A percentile compares a stretch with the other conserved stretches of the same genome.
These are phyloP conservation scores for Mycena citricolor DNA, from an alignment of 1,284 basidiomycete genomes.

Conservation along the genomic window DNA sequence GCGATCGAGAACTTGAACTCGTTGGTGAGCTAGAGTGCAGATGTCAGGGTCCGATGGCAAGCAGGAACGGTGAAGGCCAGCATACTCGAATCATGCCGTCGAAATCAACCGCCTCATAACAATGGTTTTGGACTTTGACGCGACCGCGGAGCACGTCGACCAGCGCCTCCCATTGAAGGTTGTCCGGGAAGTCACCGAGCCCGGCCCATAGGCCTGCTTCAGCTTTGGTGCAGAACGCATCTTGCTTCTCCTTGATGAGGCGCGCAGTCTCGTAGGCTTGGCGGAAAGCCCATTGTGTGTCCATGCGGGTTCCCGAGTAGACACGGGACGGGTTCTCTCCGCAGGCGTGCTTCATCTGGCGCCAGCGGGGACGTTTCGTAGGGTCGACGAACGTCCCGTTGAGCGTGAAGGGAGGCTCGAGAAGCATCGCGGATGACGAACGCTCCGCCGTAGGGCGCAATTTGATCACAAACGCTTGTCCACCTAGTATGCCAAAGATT, in stretches of 20 bases:
- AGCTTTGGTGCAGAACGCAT: constrained; percentile 56
- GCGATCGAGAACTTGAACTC: constrained; percentile 24
- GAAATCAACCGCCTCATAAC: constrained; percentile 20
- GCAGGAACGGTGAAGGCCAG: constrained; percentile 48
- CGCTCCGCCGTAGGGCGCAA: constrained; percentile 53
- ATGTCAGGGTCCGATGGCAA: constrained; percentile 64
- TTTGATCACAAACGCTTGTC: constrained; percentile 70
- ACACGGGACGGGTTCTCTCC: constrained; percentile 47
- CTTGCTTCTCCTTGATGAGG: constrained; percentile 63
- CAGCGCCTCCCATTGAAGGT: constrained; percentile 52
- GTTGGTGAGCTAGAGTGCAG: constrained; percentile 21
- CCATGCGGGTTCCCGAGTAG: constrained; percentile 51
- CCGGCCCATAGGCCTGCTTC: constrained; percentile 50
- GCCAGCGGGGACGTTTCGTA: constrained; percentile 47
- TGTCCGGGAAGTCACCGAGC: constrained; percentile 44
- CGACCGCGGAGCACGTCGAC: constrained; percentile 53
- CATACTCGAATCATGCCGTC: constrained; percentile 21
- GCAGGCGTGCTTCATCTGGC: constrained; percentile 57
- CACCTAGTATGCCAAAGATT: constrained; percentile 35
- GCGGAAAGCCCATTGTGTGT: constrained; percentile 62
- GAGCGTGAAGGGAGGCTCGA: constrained; percentile 55
- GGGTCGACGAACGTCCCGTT: constrained; percentile 42
- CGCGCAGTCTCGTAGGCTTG: constrained; percentile 63
- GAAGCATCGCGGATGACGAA: constrained; percentile 54
- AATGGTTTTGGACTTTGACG: constrained; percentile 30